Base-by-base conservation (phyloP, 192 early-diverging fungal species). In the Coemansia erecta region DNA sequence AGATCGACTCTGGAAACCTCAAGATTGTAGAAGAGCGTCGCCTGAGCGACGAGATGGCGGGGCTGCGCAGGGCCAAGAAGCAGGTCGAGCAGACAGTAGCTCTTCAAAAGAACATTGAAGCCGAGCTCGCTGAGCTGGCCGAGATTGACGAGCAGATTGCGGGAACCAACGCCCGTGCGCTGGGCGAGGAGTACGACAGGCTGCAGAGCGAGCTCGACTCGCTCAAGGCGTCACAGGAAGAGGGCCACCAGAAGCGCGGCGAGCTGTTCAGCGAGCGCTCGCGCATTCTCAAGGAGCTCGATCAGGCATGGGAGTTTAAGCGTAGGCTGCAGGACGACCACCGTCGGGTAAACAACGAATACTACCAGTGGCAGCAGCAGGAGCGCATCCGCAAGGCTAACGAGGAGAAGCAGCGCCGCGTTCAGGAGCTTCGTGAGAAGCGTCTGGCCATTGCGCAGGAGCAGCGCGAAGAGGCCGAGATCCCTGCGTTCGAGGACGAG, bases 11-110 rank as follows among this genome's bases (percentile, higher is more conserved):
- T 35, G 93, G 93, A 60, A 78, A 60, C 23, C 67, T 91, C 41
- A 85, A 88, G 62, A 72, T 98, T 59, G 83, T 89, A 47, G 94
- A 95, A 52, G 95, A 98, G 80, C 93, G 92, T 73, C 85, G 85
- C 22, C 46, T 81, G 63, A 51, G 46, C 43, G 61, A 44, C 52
- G 72, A 81, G 53, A 63, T 77, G 19, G 28, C 63, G 18, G 50
- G 51, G 10, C 61, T 73, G 58, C 61, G 58, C 39, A 55, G 66
- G 47, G 64, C 68, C 37, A 58, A 57, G 48, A 73, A 82, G 77
- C 84, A 90, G 43, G 84, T 94, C n/a, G 68, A 87, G 48, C 92
- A 94, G 67, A 89, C 92, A 53, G 89, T 84, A 39, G 63, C 66
- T n/a, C 77, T 93, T 66, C 92, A 94, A 70, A 86, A 84, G 73